Percentiles rank a stretch among this genome's conserved stretches.
phyloP scores from a whole-genome alignment of 2,329 filamentous ascomycete genomes.

The Mariannaea elegans region DNA sequence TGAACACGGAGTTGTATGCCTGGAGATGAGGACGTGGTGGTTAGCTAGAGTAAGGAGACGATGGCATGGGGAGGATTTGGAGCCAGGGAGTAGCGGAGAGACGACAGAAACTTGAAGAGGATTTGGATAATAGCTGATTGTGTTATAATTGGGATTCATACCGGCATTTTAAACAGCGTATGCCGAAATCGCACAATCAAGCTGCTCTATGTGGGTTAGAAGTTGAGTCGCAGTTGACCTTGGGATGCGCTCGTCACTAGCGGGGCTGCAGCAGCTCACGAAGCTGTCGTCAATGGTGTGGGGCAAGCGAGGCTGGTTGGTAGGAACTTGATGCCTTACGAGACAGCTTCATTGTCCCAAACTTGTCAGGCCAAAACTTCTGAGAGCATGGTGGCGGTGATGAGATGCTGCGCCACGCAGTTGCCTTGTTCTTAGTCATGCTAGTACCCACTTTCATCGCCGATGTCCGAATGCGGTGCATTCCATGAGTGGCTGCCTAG shows the following conservation, averaged over 20 bases:
- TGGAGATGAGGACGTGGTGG: constrained; percentile 47
- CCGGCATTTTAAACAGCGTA: constrained; percentile 55
- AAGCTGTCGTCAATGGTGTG: constrained; percentile 46
- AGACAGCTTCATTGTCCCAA: neutral
- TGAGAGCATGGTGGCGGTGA: constrained; percentile 9
- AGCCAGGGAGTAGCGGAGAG: constrained; percentile 26
- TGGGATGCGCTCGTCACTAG: constrained; percentile 41
- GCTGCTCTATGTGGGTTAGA: constrained; percentile 28
- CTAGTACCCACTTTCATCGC: neutral
- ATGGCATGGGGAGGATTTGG: constrained; percentile 27
- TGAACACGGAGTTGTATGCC: constrained; percentile 99
- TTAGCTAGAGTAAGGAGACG: constrained; percentile 33
- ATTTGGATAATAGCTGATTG: neutral
- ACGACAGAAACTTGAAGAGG: constrained; percentile 5
- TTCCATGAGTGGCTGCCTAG: constrained; percentile 43
- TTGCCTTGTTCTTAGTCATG: constrained; percentile 26
- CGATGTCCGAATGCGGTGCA: neutral
- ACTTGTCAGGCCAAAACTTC: constrained; percentile 28
- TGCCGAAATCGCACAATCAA: constrained; percentile 32
- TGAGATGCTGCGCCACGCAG: constrained; percentile 26
- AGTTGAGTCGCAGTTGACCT: constrained; percentile 32
- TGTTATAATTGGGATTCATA: constrained; percentile 43
- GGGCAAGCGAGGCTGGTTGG: constrained; percentile 36
- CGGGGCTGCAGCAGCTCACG: constrained; percentile 43
- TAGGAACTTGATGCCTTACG: constrained; percentile 36